Percentiles rank a stretch among this genome's conserved stretches.
These are phyloP conservation scores for Hyaloscypha finlandica DNA, from an alignment of 495 filamentous ascomycete genomes.

Conservation along the genomic window DNA sequence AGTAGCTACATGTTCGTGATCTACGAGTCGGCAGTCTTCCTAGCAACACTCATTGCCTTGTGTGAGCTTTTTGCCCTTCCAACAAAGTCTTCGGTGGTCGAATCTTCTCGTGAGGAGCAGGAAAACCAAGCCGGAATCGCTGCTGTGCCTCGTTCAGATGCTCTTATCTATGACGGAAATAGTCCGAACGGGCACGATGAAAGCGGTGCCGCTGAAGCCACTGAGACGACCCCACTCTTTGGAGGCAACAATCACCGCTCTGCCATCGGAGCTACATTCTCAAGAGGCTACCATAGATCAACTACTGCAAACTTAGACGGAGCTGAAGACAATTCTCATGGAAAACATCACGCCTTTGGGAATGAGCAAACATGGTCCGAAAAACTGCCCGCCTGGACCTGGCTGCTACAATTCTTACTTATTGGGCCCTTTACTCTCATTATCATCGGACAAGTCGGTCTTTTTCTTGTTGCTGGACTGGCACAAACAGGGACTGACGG, in stretches of 20 bases:
- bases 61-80: constrained; percentile 80
- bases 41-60: constrained; percentile 71
- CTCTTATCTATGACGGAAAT: constrained; percentile 32
- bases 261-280: constrained; percentile 60
- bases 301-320: constrained; percentile 3
- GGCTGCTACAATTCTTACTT: constrained; percentile 83
- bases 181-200: constrained; percentile 26
- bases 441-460: constrained; percentile 68
- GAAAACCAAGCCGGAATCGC: constrained; percentile 43
- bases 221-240: constrained; percentile 80
- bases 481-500: constrained; percentile 84
- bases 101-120: constrained; percentile 47
- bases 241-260: constrained; percentile 37
- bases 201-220: constrained; percentile 55
- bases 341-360: constrained; percentile 59
- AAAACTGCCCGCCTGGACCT: constrained; percentile 76
- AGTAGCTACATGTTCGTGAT: constrained; percentile 84
- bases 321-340: constrained; percentile 35
- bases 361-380: constrained; percentile 85
- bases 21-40: constrained; percentile 72
- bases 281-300: constrained; percentile 40
- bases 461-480: constrained; percentile 71
- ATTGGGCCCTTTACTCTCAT: constrained; percentile 76
- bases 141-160: constrained; percentile 37
- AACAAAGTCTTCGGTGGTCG: constrained; percentile 65